Conservation (phyloP, 2,329 filamentous ascomycete species). For the Alternaria tenuissima region DNA sequence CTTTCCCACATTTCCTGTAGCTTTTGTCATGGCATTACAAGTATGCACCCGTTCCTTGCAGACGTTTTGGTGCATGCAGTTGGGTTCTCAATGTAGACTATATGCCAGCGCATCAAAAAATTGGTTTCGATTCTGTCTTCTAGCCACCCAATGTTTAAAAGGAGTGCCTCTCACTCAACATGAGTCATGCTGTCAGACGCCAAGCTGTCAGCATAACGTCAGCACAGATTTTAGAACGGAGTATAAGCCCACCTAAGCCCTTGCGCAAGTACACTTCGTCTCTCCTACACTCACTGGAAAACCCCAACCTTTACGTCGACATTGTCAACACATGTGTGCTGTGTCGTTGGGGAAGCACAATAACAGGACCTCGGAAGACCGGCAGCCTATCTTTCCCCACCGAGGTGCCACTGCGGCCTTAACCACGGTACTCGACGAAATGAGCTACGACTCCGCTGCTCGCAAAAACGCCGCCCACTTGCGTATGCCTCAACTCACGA, state of each 20-base stretch:
- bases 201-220: neutral
- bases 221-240: neutral
- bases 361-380: neutral
- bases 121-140: neutral
- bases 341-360: neutral
- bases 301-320: neutral
- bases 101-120: neutral
- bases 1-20: neutral
- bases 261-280: neutral
- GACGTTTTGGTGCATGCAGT: neutral
- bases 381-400: neutral
- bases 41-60: neutral
- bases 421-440: neutral
- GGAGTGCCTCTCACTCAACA: neutral
- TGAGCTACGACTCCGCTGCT: neutral
- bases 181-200: neutral
- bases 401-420: neutral
- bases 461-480: neutral
- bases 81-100: neutral
- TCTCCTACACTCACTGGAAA: neutral
- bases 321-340: neutral
- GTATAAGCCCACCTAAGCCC: neutral
- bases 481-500: neutral
- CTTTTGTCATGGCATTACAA: neutral
- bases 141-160: neutral